Evolutionary conservation across 1,284 basidiomycete species (phyloP).

Genomic region (Stereum hirsutum): DNA sequence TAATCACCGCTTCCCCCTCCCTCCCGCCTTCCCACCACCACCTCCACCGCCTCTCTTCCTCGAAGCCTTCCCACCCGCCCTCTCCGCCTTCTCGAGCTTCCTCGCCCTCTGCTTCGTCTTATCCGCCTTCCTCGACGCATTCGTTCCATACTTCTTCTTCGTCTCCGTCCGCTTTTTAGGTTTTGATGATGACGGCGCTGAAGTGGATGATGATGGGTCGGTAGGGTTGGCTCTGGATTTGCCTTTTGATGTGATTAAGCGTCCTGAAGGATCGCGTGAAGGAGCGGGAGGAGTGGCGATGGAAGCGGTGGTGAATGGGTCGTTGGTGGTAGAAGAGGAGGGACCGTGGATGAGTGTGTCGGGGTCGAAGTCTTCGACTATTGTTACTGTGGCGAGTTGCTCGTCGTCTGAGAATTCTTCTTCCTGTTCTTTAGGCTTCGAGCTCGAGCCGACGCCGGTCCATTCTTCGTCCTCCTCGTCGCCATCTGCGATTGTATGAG

Average conservation of each 20-base stretch:
- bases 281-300: not conserved
- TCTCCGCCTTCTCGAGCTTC: conserved; percentile 56
- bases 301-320: not conserved
- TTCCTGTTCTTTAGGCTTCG: conserved; percentile 30
- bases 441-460: conserved; percentile 31
- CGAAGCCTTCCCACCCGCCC: conserved; percentile 49
- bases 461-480: conserved; percentile 28
- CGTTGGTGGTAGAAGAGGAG: not conserved
- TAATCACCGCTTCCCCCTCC: not conserved
- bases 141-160: conserved; percentile 56
- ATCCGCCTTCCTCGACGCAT: conserved; percentile 45
- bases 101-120: conserved; percentile 48
- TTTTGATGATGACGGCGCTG: no score
- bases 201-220: conserved; percentile 10
- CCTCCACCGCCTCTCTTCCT: conserved; percentile 29
- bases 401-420: conserved; percentile 70
- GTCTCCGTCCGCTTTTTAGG: conserved; percentile 17
- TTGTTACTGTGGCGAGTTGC: conserved; percentile 71
- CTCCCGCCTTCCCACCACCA: conserved; percentile 7
- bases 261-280: not conserved
- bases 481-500: conserved; percentile 10
- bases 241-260: not conserved
- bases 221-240: conserved; percentile 11
- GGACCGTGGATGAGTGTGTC: conserved; percentile 41
- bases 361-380: conserved; percentile 75